A percentile compares a stretch with the other conserved stretches of the same genome.
Evolutionary conservation across 495 filamentous ascomycete genomes (phyloP).

Genomic region (Penicillium argentinense): DNA sequence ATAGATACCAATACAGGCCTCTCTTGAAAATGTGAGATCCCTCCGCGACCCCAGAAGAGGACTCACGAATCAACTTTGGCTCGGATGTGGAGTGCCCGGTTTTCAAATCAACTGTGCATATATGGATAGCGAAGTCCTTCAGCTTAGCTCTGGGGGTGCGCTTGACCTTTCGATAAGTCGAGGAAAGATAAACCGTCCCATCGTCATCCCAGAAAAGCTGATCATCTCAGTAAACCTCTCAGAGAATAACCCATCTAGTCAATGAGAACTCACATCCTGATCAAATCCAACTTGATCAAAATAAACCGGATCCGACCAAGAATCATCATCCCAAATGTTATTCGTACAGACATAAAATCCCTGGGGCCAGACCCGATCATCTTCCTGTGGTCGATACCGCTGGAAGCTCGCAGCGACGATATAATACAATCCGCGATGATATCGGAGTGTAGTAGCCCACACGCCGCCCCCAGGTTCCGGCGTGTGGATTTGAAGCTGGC

Average conservation of each 20-base stretch:
- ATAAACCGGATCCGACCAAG: slow-evolving; percentile 50
- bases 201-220: slow-evolving; percentile 46
- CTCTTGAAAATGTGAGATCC: slow-evolving; percentile 67
- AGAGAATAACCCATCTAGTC: neutral
- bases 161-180: slow-evolving; percentile 33
- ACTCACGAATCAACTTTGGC: slow-evolving; percentile 53
- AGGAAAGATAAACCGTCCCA: slow-evolving; percentile 38
- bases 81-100: slow-evolving; percentile 35
- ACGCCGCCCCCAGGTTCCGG: slow-evolving; percentile 49
- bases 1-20: slow-evolving; percentile 65
- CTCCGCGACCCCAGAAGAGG: slow-evolving; percentile 55
- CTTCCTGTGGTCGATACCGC: slow-evolving; percentile 41
- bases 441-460: slow-evolving; percentile 45
- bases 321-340: slow-evolving; percentile 45
- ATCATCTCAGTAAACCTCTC: neutral
- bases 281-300: slow-evolving; percentile 51
- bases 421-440: slow-evolving; percentile 40
- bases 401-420: slow-evolving; percentile 43
- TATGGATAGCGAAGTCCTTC: slow-evolving; percentile 43
- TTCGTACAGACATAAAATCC: slow-evolving; percentile 49
- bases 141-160: slow-evolving; percentile 25
- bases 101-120: slow-evolving; percentile 37
- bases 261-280: slow-evolving; percentile 38
- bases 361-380: slow-evolving; percentile 45
- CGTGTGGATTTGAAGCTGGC: slow-evolving; percentile 62